A percentile compares a stretch with the other conserved stretches of the same genome.
Evolutionary conservation across 176 grass and related monocot species (phyloP).

Genomic region (Triticum monococcum): DNA sequence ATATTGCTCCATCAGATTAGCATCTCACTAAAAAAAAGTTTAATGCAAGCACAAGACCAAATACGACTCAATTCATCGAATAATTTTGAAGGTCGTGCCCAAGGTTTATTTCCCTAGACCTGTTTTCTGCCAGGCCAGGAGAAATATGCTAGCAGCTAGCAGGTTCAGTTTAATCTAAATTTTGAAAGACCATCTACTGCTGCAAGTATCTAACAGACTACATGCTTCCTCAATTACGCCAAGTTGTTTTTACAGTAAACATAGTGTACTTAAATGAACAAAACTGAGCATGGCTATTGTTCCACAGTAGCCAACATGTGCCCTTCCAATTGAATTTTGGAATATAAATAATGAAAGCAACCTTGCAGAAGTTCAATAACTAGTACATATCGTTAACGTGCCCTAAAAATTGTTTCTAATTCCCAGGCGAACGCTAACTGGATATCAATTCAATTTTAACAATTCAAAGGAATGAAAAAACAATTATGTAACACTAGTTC

Average conservation of each 20-base stretch:
- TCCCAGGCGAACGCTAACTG: background rate
- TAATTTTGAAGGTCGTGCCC: background rate
- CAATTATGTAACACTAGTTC: background rate
- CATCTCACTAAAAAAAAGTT: constrained; percentile 2
- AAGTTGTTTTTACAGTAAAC: constrained; percentile 17
- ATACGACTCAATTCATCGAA: constrained; percentile 1
- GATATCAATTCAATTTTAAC: background rate
- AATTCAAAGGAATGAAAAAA: background rate
- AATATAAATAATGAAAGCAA: constrained; percentile 1
- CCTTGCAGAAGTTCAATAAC: background rate
- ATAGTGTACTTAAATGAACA: background rate
- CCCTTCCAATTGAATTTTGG: background rate
- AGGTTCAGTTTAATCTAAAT: background rate
- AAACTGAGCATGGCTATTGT: background rate
- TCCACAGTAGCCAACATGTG: background rate
- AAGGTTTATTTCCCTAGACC: background rate
- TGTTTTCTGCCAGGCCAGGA: background rate
- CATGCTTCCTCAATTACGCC: background rate
- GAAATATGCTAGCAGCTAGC: background rate
- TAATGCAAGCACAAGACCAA: background rate
- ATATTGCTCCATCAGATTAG: constrained; percentile 23
- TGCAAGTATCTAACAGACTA: background rate
- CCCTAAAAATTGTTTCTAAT: background rate
- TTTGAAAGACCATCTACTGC: background rate
- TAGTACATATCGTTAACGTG: background rate